Evolutionary conservation across 1,284 basidiomycete species (phyloP).

Genomic region (Tetrapyrgos nigripes): DNA sequence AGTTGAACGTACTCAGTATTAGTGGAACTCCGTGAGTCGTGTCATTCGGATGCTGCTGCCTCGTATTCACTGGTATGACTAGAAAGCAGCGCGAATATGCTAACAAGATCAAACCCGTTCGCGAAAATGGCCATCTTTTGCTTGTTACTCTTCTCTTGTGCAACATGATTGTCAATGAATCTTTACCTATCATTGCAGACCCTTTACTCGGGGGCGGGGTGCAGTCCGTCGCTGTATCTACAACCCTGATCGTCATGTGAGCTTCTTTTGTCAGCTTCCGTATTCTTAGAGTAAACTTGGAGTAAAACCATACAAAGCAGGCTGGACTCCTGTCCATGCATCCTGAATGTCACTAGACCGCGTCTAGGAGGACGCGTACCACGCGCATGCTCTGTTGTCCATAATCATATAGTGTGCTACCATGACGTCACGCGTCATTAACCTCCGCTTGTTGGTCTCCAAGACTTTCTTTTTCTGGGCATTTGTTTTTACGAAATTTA

Average conservation of each 20-base stretch:
- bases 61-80: no score
- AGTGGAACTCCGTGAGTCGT: slow-evolving; percentile 78
- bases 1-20: slow-evolving; percentile 68
- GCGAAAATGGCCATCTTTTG: slow-evolving; percentile 84
- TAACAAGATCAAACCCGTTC: slow-evolving; percentile 86
- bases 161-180: slow-evolving; percentile 93
- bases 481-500: neutral
- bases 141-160: slow-evolving; percentile 84
- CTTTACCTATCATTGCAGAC: slow-evolving; percentile 90
- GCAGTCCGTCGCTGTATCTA: slow-evolving; percentile 83
- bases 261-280: slow-evolving; percentile 33
- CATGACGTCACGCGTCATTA: slow-evolving; percentile 13
- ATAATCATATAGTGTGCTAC: neutral
- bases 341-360: neutral
- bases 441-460: neutral
- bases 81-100: slow-evolving; percentile 84
- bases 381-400: neutral
- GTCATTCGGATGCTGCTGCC: no score
- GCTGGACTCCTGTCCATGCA: neutral
- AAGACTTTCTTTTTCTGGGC: neutral
- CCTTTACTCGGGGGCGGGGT: slow-evolving; percentile 87
- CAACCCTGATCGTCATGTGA: slow-evolving; percentile 86
- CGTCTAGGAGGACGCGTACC: neutral
- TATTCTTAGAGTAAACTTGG: neutral
- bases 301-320: no score